Percentiles rank a stretch among this genome's conserved stretches.
Conservation (phyloP, 306 rosid genomes). For the Castanea sativa region DNA sequence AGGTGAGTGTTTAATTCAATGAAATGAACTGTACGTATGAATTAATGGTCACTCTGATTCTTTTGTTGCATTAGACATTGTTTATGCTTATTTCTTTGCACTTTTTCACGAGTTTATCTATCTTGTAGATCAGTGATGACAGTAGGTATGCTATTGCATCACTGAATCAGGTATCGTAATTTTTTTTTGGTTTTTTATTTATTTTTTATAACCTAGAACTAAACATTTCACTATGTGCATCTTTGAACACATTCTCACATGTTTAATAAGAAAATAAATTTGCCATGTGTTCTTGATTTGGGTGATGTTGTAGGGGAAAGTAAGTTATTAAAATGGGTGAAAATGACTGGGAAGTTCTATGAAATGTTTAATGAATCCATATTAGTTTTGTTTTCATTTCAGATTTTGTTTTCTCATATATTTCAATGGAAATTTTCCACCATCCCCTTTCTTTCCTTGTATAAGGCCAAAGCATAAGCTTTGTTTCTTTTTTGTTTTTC, state of each 20-base stretch:
- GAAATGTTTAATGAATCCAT: neutral
- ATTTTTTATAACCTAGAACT: neutral
- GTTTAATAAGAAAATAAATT: neutral
- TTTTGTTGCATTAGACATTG: constrained; percentile 7
- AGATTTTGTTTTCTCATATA: neutral
- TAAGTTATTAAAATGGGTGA: neutral
- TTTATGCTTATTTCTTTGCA: constrained; percentile 8
- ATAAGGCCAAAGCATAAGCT: neutral
- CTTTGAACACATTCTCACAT: neutral
- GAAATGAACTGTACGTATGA: neutral
- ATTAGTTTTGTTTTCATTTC: neutral
- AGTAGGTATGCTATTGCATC: neutral
- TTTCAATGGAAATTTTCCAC: neutral
- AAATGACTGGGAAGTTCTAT: neutral
- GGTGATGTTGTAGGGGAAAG: neutral
- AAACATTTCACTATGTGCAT: neutral
- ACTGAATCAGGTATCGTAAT: neutral
- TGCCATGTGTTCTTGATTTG: neutral
- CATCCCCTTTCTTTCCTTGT: neutral
- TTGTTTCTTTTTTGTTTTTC: neutral
- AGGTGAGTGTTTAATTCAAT: constrained; percentile 55
- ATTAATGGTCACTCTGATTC: neutral
- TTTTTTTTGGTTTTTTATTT: neutral
- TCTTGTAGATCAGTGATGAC: neutral
- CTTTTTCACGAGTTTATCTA: neutral